Evolutionary conservation across 2,329 filamentous ascomycete species (phyloP).

Genomic region (Nigrospora sphaerica): DNA sequence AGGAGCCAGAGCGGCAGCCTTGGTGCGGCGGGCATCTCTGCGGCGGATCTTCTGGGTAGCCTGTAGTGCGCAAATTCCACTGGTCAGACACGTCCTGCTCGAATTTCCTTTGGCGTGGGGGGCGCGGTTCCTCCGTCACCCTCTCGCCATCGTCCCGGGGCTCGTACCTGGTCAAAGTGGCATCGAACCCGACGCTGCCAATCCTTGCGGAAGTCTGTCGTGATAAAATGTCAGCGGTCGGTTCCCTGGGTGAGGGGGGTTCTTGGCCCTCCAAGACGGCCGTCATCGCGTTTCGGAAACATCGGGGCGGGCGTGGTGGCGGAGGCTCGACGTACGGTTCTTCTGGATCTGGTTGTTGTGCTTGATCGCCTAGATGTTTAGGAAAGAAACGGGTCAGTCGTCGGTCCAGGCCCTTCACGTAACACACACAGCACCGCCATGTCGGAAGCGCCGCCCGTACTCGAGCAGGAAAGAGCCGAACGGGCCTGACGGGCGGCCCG

Average conservation of each 20-base stretch:
- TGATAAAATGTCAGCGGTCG: constrained; percentile 32
- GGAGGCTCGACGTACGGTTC: constrained; percentile 62
- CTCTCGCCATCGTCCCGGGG: constrained; percentile 9
- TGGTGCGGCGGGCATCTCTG: constrained; percentile 83
- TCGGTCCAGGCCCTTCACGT: neutral
- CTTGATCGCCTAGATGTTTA: constrained; percentile 80
- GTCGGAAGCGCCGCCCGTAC: neutral
- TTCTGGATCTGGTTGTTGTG: constrained; percentile 98
- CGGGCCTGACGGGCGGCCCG: constrained; percentile 8
- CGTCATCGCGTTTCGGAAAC: constrained; percentile 11
- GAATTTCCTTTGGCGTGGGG: too few species aligned
- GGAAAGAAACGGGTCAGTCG: constrained; percentile 24
- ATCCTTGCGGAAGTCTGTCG: constrained; percentile 94
- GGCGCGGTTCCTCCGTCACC: neutral
- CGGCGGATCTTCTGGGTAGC: constrained; percentile 93
- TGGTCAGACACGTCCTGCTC: too few species aligned
- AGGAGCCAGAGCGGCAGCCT: constrained; percentile 92
- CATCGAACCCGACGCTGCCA: constrained; percentile 98
- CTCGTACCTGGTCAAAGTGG: constrained; percentile 93
- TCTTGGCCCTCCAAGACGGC: too few species aligned
- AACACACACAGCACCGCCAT: neutral
- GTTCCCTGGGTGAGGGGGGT: neutral
- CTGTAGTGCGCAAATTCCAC: constrained; percentile 38
- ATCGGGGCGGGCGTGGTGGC: neutral
- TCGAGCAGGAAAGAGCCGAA: constrained; percentile 12